Evolutionary conservation across 1,284 basidiomycete species (phyloP).

Genomic region (Ceratobasidium sp.): DNA sequence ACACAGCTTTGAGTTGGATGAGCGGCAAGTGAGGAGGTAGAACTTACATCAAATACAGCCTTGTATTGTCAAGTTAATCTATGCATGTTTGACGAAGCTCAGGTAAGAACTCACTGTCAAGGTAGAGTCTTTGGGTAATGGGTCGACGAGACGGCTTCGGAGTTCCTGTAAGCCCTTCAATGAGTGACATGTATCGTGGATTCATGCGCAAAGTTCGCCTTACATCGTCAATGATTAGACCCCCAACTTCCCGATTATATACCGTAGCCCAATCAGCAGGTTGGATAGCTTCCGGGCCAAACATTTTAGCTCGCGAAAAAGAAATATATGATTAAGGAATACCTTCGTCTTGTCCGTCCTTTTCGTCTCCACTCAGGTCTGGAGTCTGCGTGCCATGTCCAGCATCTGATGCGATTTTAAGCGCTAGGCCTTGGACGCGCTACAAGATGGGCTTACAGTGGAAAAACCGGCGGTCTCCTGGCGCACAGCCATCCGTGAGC

Average conservation of each 20-base stretch:
- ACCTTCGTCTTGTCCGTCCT: conserved; percentile 41
- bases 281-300: conserved; percentile 21
- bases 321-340: neutral
- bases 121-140: conserved; percentile 12
- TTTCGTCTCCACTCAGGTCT: conserved; percentile 38
- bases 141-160: conserved; percentile 34
- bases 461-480: conserved; percentile 36
- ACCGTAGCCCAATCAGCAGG: conserved; percentile 40
- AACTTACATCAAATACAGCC: conserved; percentile 37
- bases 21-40: too few relatives aligned
- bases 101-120: conserved; percentile 15
- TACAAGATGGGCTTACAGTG: conserved; percentile 16
- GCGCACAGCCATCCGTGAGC: conserved; percentile 29
- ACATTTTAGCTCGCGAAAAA: neutral
- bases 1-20: neutral
- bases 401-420: conserved; percentile 9
- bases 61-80: neutral
- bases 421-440: neutral
- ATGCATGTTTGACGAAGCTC: neutral
- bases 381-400: conserved; percentile 41
- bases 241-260: conserved; percentile 23
- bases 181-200: neutral
- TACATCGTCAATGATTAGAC: conserved; percentile 42
- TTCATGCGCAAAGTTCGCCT: neutral
- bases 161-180: conserved; percentile 1